Base-by-base conservation (phyloP, 2,329 filamentous ascomycete genomes). In the Penicillium expansum region DNA sequence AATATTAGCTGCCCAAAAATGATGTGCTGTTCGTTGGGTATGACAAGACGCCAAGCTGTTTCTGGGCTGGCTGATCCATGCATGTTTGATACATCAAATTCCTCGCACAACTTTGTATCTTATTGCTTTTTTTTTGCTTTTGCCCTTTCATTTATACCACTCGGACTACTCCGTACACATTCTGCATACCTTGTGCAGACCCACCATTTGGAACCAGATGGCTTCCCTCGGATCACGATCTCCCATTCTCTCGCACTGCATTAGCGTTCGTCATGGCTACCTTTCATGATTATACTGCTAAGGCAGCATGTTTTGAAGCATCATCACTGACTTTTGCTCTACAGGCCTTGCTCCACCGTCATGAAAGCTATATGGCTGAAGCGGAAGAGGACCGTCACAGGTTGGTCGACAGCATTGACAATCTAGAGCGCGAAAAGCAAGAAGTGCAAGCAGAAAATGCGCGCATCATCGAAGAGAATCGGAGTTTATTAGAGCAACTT, bases 361-460 rank as follows among this genome's bases (percentile, higher is more conserved):
- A 99, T 83, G 92, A 97, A 80, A 86, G 90, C 58, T 97, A 96
- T 76, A 93, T 97, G 82, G 88, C 88, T 65, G 91, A 96, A 74
- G 91, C 92, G 58, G 92, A 96, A 79, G 86, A 86, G 66, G 92
- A 97, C 72, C 89, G 92, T 59, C 79, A 82, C 59, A 84, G 87
- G 59, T 86, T 97, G 76, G 82, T 84, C 43, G 75, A 79, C 45
- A 89, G 84, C 60, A 92, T 97, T 71, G 87, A 89, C 66, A 82
- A 82, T 62, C 81, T 99, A 51, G 91, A 96, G 76, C 74, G 74
- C 49, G 82, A 87, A 64, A 96, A 96, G 77, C 81, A 79, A 67
- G 79, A 84, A 58, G 83, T 95, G 59, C 90, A 96, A 74, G 80
- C 81, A 41, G 83, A 85, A 68, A 99, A 97, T 76, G 86, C 86